phyloP scores from a whole-genome alignment of 106 monocot genomes.

The Iris macrosiphon region DNA sequence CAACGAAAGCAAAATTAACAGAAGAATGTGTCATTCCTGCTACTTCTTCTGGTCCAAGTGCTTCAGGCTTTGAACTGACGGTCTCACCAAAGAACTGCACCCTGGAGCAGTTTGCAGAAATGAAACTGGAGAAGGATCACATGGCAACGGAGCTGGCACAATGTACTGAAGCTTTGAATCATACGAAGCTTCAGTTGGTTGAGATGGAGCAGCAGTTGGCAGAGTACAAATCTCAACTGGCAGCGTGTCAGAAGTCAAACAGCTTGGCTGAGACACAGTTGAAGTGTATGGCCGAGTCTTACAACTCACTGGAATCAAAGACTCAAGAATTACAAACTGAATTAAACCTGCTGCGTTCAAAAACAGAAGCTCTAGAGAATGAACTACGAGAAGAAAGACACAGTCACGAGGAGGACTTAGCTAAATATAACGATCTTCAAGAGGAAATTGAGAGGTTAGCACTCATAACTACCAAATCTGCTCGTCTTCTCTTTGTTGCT shows the following conservation, averaged over 20 bases:
- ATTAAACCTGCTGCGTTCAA: slow-evolving; percentile 36
- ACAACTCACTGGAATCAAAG: slow-evolving; percentile 61
- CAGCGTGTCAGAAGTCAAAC: slow-evolving; percentile 63
- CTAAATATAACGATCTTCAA: slow-evolving; percentile 59
- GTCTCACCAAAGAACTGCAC: slow-evolving; percentile 15
- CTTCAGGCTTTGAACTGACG: slow-evolving; percentile 23
- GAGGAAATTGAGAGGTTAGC: slow-evolving; percentile 71
- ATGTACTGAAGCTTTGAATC: slow-evolving; percentile 44
- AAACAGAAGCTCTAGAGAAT: slow-evolving; percentile 43
- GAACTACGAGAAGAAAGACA: slow-evolving; percentile 68
- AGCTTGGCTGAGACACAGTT: slow-evolving; percentile 85
- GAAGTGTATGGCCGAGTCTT: slow-evolving; percentile 94
- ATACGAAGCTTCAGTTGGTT: slow-evolving; percentile 36
- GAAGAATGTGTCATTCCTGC: neutral
- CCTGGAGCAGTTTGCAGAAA: slow-evolving; percentile 41
- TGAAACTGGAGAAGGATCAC: slow-evolving; percentile 65
- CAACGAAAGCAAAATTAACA: neutral
- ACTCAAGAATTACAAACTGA: slow-evolving; percentile 53
- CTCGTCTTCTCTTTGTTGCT: too few species aligned
- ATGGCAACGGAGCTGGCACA: slow-evolving; percentile 37
- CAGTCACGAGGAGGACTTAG: slow-evolving; percentile 54
- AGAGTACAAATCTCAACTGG: slow-evolving; percentile 46
- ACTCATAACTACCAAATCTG: neutral
- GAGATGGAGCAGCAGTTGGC: slow-evolving; percentile 48
- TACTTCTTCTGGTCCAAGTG: slow-evolving; percentile 4